phyloP scores from a whole-genome alignment of 2,329 filamentous ascomycete genomes.

The Fusarium compactum region DNA sequence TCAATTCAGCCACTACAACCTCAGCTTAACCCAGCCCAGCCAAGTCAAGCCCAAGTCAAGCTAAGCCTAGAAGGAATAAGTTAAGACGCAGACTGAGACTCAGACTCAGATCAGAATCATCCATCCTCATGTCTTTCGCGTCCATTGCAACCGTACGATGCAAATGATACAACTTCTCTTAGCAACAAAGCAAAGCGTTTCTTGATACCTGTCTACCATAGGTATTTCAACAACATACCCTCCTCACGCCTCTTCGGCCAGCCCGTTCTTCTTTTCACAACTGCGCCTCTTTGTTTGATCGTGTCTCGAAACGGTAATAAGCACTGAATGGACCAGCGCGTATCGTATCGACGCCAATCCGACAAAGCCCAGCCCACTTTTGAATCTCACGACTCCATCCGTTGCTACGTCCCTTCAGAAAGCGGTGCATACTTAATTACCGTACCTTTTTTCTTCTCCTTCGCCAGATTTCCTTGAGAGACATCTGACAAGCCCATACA shows the following conservation, averaged over 20 bases:
- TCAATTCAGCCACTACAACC: constrained; percentile 36
- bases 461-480: background rate
- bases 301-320: constrained; percentile 18
- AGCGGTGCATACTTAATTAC: background rate
- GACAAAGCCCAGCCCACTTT: constrained; percentile 18
- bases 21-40: constrained; percentile 23
- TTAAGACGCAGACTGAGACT: background rate
- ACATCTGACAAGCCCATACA: background rate
- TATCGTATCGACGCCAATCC: constrained; percentile 19
- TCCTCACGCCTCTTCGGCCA: constrained; percentile 1
- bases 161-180: background rate
- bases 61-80: background rate
- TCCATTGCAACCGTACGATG: background rate
- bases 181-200: constrained; percentile 8
- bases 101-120: too few species aligned
- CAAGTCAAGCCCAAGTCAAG: background rate
- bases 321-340: constrained; percentile 13
- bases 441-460: too few species aligned
- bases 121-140: background rate
- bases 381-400: constrained; percentile 6
- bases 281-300: constrained; percentile 33
- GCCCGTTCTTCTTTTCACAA: constrained; percentile 1
- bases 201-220: background rate
- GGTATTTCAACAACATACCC: background rate
- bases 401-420: background rate